Evolutionary conservation across 805 yeast species (phyloP), one percentile per base, ranked within the genome.

Genomic region (Wickerhamomyces bisporus): DNA sequence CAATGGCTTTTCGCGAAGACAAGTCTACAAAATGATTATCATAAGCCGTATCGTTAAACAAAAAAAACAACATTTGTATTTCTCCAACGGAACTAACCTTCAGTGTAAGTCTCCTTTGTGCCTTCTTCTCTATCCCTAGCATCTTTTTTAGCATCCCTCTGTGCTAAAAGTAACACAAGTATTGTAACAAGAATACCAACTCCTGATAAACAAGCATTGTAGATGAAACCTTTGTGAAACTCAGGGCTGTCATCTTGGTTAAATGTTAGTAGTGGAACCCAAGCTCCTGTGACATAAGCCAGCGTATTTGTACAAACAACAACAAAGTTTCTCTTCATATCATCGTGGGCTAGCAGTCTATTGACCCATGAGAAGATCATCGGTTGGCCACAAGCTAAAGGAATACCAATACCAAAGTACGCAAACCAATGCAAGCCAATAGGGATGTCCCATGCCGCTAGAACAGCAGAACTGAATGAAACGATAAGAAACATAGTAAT

Each of bases 321-420:
- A 5, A 64, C 59, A 25, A 66, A 56, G 35, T 56, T 60, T 30
- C 71, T 44, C 44, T 57, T 54, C 53, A 51, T 45, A 37, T 60
- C 62, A 36, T 60, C 57, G 35, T 48, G 40, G 19, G 62, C 60
- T 15, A 76, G 50, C 19, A 68, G 48, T 26, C 74, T 58, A 49
- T 76, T 76, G 26, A 75, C 67, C 82, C 81, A 77, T 3, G 77
- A 62, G 42, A 68, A 75, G 12, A 75, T 71, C 45, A 71, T 65
- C 3, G 80, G 79, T 56, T 73, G 80, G 1, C 78, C 81, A 69
- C 68, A 68, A 3, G 71, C 50, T 0, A 70, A 58, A 9, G 78
- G 77, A 13, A 70, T 52, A 3, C 75, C 75, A 3, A 68, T 53
- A 33, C 74, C 43, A 45, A 66, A 73, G 51, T 72, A 77, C 12